Evolutionary conservation across 1,284 basidiomycete species (phyloP).

Genomic region (Testicularia cyperi): DNA sequence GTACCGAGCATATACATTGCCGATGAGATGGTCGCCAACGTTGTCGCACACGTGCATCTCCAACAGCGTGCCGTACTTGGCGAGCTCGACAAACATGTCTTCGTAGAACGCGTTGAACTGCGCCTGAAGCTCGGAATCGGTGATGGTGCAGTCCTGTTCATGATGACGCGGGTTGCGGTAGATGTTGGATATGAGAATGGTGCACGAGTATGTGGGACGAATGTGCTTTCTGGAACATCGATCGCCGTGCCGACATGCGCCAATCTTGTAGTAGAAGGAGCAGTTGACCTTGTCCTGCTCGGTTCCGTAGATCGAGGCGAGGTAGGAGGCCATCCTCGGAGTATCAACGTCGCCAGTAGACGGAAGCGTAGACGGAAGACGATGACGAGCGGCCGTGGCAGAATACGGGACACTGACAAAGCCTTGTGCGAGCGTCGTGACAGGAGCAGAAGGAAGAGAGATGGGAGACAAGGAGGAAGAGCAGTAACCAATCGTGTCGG

Average conservation of each 20-base stretch:
- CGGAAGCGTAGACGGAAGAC: no score
- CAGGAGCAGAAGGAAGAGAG: no score
- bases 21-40: constrained; percentile 96
- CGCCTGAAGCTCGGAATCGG: constrained; percentile 79
- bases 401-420: no score
- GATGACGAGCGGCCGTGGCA: no score
- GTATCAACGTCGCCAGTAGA: no score
- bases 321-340: constrained; percentile 40
- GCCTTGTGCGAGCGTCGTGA: no score
- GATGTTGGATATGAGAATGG: constrained; percentile 95
- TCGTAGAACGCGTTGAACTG: constrained; percentile 98
- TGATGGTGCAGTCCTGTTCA: constrained; percentile 78
- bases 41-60: constrained; percentile 98
- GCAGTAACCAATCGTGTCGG: constrained; percentile 1
- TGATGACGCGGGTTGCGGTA: constrained; percentile 93
- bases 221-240: constrained; percentile 96
- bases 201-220: constrained; percentile 93
- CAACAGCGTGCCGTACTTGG: constrained; percentile 90
- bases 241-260: constrained; percentile 92
- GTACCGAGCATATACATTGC: constrained; percentile 97
- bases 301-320: constrained; percentile 56
- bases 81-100: constrained; percentile 73
- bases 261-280: constrained; percentile 96
- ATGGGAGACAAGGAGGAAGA: background rate
- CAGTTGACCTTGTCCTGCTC: constrained; percentile 93